Evolutionary conservation across 1,284 basidiomycete genomes (phyloP).

Genomic region (Austroboletus niveus): DNA sequence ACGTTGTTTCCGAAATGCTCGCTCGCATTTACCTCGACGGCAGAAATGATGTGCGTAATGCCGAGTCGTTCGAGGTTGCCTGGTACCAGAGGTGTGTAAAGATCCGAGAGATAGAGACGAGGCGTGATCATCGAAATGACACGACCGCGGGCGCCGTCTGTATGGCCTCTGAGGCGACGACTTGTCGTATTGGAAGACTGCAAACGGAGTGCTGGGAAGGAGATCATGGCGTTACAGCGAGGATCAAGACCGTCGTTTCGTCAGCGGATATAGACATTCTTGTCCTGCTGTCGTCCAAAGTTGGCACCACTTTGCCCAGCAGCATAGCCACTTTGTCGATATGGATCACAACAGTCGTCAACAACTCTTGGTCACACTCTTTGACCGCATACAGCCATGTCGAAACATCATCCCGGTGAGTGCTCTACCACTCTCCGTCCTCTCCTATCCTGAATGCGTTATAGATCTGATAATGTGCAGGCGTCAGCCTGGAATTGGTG

Average conservation of each 20-base stretch:
- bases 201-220: constrained; percentile 32
- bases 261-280: constrained; percentile 2
- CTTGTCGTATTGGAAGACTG: constrained; percentile 24
- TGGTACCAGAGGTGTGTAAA: constrained; percentile 49
- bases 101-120: constrained; percentile 65
- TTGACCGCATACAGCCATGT: constrained; percentile 47
- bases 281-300: background rate
- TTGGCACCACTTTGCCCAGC: background rate
- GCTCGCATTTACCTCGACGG: constrained; percentile 49
- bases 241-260: constrained; percentile 1
- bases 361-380: constrained; percentile 13
- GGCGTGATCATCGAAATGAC: constrained; percentile 52
- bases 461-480: constrained; percentile 95
- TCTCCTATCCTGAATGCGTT: background rate
- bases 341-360: constrained; percentile 14
- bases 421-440: background rate
- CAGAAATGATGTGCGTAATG: constrained; percentile 70
- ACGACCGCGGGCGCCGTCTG: constrained; percentile 27
- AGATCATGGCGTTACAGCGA: constrained; percentile 23
- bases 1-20: constrained; percentile 48
- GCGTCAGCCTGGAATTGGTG: constrained; percentile 93
- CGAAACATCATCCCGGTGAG: constrained; percentile 89
- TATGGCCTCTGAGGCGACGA: constrained; percentile 8
- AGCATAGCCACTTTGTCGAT: constrained; percentile 17
- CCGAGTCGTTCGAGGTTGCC: constrained; percentile 49